Evolutionary conservation across 2,329 filamentous ascomycete species (phyloP).

Genomic region (Coniochaeta sp.): DNA sequence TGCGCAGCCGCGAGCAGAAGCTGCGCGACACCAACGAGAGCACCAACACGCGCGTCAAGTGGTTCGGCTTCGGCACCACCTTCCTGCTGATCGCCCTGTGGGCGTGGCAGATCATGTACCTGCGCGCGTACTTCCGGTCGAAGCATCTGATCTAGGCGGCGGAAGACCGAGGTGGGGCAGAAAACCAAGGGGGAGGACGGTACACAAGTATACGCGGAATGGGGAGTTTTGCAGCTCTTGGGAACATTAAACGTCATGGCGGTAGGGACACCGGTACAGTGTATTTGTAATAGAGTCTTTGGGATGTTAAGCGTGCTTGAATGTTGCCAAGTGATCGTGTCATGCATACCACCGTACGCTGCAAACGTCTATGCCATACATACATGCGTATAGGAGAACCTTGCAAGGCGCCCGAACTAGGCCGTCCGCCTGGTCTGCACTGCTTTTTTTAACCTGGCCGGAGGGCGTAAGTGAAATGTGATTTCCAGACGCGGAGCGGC

Average conservation of each 20-base stretch:
- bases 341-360: no score
- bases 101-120: constrained; percentile 95
- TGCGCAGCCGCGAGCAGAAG: constrained; percentile 84
- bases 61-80: constrained; percentile 94
- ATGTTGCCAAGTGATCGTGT: no score
- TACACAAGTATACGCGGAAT: constrained; percentile 1
- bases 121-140: constrained; percentile 91
- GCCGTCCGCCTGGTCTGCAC: no score
- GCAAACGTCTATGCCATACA: no score
- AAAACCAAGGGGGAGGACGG: not conserved
- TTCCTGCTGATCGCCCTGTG: constrained; percentile 83
- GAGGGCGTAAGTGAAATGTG: not conserved
- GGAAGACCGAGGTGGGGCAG: not conserved
- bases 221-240: constrained; percentile 3
- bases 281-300: constrained; percentile 2
- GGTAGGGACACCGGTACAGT: not conserved
- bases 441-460: not conserved
- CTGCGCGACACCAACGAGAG: constrained; percentile 98
- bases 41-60: constrained; percentile 97
- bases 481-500: not conserved
- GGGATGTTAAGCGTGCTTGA: not conserved
- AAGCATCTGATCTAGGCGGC: constrained; percentile 59
- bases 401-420: no score
- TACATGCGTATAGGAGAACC: no score
- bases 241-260: not conserved